phyloP scores from a whole-genome alignment of 2,329 filamentous ascomycete species.

The Epichloe aotearoae region DNA sequence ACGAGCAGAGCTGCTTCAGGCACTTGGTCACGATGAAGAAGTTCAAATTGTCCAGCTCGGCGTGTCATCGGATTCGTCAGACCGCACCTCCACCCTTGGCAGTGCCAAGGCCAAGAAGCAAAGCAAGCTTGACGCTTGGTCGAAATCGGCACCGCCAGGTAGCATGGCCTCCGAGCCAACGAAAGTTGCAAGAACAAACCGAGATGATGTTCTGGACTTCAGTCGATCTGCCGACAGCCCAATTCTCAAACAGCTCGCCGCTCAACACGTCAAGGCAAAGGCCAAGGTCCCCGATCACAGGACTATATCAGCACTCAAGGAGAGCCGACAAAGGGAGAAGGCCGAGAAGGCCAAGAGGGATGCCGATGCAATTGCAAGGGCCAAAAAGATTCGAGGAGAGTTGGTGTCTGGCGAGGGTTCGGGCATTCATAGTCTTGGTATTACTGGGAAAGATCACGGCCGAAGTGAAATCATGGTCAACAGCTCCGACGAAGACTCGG shows the following conservation, averaged over 20 bases:
- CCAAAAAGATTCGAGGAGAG: slow-evolving; percentile 35
- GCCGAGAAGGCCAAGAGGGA: slow-evolving; percentile 63
- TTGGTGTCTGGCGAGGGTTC: slow-evolving; percentile 55
- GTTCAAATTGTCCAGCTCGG: slow-evolving; percentile 34
- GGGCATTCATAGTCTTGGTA: slow-evolving; percentile 56
- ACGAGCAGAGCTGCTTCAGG: slow-evolving; percentile 65
- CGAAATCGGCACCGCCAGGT: slow-evolving; percentile 31
- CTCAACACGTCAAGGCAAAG: slow-evolving; percentile 19
- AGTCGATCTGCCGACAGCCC: slow-evolving; percentile 34
- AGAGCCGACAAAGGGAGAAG: slow-evolving; percentile 60
- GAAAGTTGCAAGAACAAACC: slow-evolving; percentile 21
- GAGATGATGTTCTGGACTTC: slow-evolving; percentile 34
- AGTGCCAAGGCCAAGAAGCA: slow-evolving; percentile 38
- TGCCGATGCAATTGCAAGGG: slow-evolving; percentile 55
- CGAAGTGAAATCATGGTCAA: slow-evolving; percentile 87
- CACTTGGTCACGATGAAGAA: slow-evolving; percentile 44
- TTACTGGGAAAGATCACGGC: slow-evolving; percentile 67
- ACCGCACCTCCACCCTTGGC: slow-evolving; percentile 10
- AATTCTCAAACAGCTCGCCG: slow-evolving; percentile 32
- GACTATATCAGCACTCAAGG: slow-evolving; percentile 40
- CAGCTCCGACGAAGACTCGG: slow-evolving; percentile 62
- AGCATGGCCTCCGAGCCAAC: slow-evolving; percentile 14
- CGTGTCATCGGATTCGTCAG: slow-evolving; percentile 13
- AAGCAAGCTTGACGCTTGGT: slow-evolving; percentile 48
- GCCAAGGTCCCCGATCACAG: slow-evolving; percentile 22